Evolutionary conservation across 768 basidiomycete genomes (phyloP).

Genomic region (Pisolithus albus): DNA sequence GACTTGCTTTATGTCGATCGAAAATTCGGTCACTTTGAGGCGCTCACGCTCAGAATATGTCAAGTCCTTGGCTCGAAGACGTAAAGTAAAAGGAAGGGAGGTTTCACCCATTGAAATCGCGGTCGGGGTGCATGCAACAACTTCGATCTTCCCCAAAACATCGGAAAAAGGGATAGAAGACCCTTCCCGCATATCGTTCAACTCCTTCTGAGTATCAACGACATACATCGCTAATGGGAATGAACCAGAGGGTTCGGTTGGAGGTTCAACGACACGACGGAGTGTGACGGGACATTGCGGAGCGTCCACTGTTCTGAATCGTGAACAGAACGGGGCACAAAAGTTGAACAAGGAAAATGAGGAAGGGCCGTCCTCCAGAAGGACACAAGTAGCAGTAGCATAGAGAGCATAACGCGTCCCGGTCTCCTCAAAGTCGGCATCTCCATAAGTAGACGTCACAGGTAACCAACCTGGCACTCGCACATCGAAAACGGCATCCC

Average conservation of each 20-base stretch:
- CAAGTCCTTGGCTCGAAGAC: constrained; percentile 52
- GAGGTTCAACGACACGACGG: constrained; percentile 47
- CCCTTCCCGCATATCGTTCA: constrained; percentile 8
- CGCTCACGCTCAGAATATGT: constrained; percentile 42
- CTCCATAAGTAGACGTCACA: constrained; percentile 44
- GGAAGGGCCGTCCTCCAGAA: constrained; percentile 36
- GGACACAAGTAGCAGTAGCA: constrained; percentile 55
- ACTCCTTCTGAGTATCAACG: constrained; percentile 32
- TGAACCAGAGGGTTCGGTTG: constrained; percentile 24
- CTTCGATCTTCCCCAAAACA: constrained; percentile 55
- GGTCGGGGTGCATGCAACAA: constrained; percentile 58
- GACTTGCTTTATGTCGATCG: constrained; percentile 51
- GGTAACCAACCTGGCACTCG: constrained; percentile 91
- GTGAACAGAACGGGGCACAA: constrained; percentile 51
- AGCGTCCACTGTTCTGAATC: constrained; percentile 35
- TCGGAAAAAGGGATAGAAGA: constrained; percentile 40
- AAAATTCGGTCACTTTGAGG: constrained; percentile 51
- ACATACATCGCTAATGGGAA: constrained; percentile 36
- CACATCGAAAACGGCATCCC: constrained; percentile 78
- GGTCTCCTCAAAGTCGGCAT: constrained; percentile 32
- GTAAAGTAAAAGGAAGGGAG: constrained; percentile 48
- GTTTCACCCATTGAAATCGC: constrained; percentile 41
- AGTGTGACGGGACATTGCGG: constrained; percentile 38
- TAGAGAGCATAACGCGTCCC: constrained; percentile 63
- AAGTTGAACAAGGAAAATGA: constrained; percentile 46